Evolutionary conservation across 345 rosid species (phyloP).

Genomic region (Hypericum perforatum): DNA sequence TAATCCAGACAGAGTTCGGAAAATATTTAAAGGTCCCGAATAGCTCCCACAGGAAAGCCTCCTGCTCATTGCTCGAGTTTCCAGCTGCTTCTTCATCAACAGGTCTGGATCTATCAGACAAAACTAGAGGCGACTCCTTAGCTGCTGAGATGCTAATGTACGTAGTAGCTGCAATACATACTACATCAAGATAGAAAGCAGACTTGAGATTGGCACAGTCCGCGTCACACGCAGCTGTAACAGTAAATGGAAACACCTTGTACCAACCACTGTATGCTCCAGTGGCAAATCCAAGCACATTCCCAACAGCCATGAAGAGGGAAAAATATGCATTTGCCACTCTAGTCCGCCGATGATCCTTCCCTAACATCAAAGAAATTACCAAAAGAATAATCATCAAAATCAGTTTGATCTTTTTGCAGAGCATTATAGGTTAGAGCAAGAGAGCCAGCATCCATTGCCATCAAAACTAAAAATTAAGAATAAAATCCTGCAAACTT

Average conservation of each 20-base stretch:
- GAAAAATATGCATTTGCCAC: conserved; percentile 97
- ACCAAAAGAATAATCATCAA: no score
- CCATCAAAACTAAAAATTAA: no score
- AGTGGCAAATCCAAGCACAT: conserved; percentile 86
- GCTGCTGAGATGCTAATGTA: conserved; percentile 54
- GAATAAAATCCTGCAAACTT: no score
- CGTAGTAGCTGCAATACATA: conserved; percentile 57
- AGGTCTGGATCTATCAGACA: conserved; percentile 18
- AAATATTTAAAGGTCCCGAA: conserved; percentile 83
- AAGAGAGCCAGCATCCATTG: no score
- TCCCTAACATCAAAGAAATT: conserved; percentile 33
- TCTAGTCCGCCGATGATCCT: conserved; percentile 77
- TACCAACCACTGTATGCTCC: conserved; percentile 86
- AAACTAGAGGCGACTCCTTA: conserved; percentile 54
- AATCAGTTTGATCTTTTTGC: no score
- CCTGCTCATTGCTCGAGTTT: conserved; percentile 40
- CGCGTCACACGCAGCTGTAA: conserved; percentile 58
- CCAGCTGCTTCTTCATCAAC: conserved; percentile 34
- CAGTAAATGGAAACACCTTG: conserved; percentile 68
- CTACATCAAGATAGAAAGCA: conserved; percentile 70
- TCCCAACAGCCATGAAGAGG: conserved; percentile 87
- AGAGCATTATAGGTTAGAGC: no score
- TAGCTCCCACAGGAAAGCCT: conserved; percentile 87
- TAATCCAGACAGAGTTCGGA: conserved; percentile 57
- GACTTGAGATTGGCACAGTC: conserved; percentile 94